Evolutionary conservation across 1,284 basidiomycete genomes (phyloP), one percentile per base, ranked within the genome.

Genomic region (Cutaneotrichosporon cutaneum): DNA sequence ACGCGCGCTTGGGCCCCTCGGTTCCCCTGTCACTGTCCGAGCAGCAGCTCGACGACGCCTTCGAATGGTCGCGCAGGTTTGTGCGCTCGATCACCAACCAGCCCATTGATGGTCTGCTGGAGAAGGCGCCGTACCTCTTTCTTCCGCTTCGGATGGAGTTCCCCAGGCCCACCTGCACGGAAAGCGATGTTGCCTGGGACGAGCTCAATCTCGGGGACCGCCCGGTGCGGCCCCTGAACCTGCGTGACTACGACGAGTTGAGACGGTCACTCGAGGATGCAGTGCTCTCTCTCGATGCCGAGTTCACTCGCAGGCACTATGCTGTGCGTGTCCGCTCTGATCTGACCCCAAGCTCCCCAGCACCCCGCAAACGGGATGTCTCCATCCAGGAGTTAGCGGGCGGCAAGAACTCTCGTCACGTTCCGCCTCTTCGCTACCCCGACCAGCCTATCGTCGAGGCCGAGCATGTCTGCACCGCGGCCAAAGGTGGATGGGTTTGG

Each of bases 151-250:
- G 13, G 3, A 27, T 10, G 42, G 53, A 10, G 69, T 62, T 45
- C 33, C 44, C 0, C 35, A 39, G 1, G 36, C 42, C 21, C 45
- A 16, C 16, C 18, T 51, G 24, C 45, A 45, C 24, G 5, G 26
- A 13, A 44, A 33, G 1, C 24, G 68, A 71, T 53, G 65, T 77
- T n/a, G 69, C 66, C 11, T 77, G 76, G 76, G 62, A 68, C 13
- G 71, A 76, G 26, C 61, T 77, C 7, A 32, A 47, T 0, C 44
- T 45, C 4, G 51, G 63, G 13, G 64, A 65, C 5, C 63, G 61
- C 2, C 62, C 61, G 3, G 14, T n/a, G 2, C 53, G 35, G 9
- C 14, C 24, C 52, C 53, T 27, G 26, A 47, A 59, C 8, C 62
- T 68, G 3, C 58, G 71, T 48, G 36, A 69, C 22, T 10, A 63